Percentiles rank a stretch among this genome's conserved stretches.
Evolutionary conservation across 768 basidiomycete genomes (phyloP).

Genomic region (Calocera cornea): DNA sequence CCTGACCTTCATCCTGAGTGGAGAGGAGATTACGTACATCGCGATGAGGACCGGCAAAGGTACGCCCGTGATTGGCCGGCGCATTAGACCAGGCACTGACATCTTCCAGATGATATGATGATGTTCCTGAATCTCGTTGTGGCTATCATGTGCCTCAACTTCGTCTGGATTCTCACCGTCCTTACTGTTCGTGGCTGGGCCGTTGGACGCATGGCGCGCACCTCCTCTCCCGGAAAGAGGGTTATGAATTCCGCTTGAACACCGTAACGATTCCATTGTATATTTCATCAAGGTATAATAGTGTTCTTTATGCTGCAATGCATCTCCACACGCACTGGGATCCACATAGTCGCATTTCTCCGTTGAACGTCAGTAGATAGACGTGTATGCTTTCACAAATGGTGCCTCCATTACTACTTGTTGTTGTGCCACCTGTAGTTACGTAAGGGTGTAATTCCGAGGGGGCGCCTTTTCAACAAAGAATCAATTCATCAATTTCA

Average conservation of each 20-base stretch:
- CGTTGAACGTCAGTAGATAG: no score
- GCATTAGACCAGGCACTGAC: no score
- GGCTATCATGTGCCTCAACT: constrained; percentile 72
- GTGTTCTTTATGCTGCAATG: neutral
- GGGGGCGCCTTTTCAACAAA: no score
- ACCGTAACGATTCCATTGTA: neutral
- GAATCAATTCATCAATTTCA: no score
- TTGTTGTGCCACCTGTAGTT: no score
- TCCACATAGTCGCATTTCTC: no score
- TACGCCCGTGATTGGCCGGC: constrained; percentile 33
- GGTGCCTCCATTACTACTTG: no score
- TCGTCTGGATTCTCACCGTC: constrained; percentile 66
- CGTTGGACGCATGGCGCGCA: neutral
- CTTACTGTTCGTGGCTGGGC: constrained; percentile 71
- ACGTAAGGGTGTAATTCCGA: no score
- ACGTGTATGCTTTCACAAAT: no score
- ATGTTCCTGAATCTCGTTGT: constrained; percentile 66
- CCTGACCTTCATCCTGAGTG: constrained; percentile 75
- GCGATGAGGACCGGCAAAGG: constrained; percentile 85
- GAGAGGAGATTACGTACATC: constrained; percentile 76
- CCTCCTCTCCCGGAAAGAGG: neutral
- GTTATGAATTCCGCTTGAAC: neutral
- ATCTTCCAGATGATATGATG: constrained; percentile 64
- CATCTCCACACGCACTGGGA: no score
- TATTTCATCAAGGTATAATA: neutral